phyloP scores from a whole-genome alignment of 1,284 basidiomycete species.

The Wallemia ichthyophaga region DNA sequence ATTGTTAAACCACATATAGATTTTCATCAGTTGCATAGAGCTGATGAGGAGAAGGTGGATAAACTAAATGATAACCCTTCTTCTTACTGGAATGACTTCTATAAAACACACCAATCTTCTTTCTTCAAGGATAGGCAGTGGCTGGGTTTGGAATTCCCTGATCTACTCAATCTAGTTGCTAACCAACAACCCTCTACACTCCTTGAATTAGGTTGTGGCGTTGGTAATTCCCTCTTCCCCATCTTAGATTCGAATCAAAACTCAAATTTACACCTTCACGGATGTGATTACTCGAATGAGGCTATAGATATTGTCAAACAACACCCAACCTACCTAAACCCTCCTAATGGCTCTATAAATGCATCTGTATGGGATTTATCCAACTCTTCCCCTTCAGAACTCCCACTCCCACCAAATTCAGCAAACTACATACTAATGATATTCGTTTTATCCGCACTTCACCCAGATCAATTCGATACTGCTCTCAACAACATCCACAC shows the following conservation, averaged over 20 bases:
- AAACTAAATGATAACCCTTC: constrained; percentile 45
- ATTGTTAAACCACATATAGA: constrained; percentile 34
- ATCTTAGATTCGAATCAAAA: constrained; percentile 56
- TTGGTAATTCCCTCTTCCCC: constrained; percentile 83
- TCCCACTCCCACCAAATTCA: constrained; percentile 31
- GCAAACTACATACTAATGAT: constrained; percentile 78
- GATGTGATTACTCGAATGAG: constrained; percentile 70
- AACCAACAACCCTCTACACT: constrained; percentile 1
- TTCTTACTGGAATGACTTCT: constrained; percentile 59
- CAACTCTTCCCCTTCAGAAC: constrained; percentile 17
- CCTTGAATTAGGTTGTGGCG: constrained; percentile 23
- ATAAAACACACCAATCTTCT: constrained; percentile 46
- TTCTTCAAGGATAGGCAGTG: constrained; percentile 84
- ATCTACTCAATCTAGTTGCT: not conserved
- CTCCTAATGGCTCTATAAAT: constrained; percentile 36
- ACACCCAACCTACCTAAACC: constrained; percentile 36
- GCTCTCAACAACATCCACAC: constrained; percentile 58
- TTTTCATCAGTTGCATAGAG: constrained; percentile 34
- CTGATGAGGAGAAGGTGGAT: constrained; percentile 27
- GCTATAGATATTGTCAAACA: constrained; percentile 75
- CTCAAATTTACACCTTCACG: constrained; percentile 34
- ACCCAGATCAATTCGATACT: constrained; percentile 66
- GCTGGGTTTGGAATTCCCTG: constrained; percentile 39
- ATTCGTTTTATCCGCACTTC: constrained; percentile 78
- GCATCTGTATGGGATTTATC: constrained; percentile 80